Percentiles rank a stretch among this genome's conserved stretches.
Conservation (phyloP, 2,329 filamentous ascomycete species). For the Cytospora leucostoma region DNA sequence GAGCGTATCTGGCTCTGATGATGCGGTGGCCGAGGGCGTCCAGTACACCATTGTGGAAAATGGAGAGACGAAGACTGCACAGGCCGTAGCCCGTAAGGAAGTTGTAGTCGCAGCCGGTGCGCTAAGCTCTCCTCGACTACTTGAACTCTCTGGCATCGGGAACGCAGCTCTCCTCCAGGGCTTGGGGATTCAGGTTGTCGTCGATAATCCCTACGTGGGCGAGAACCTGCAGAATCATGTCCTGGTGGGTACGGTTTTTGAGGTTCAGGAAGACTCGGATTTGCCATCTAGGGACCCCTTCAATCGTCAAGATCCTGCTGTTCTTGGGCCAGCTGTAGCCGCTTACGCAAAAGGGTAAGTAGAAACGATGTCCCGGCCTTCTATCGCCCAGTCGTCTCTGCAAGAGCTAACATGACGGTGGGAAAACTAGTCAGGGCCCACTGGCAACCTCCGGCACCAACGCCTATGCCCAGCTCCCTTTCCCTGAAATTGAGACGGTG, state of each 20-base stretch:
- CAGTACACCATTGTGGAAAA: conserved; percentile 16
- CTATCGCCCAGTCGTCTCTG: too few species aligned
- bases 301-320: neutral
- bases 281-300: neutral
- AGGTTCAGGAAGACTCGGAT: conserved; percentile 31
- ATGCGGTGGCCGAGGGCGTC: conserved; percentile 17
- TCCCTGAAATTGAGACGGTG: neutral
- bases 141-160: conserved; percentile 31
- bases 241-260: conserved; percentile 30
- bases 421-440: neutral
- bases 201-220: conserved; percentile 42
- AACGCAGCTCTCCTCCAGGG: conserved; percentile 40
- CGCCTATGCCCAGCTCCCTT: neutral
- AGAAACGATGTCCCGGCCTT: too few species aligned
- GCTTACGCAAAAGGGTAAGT: neutral
- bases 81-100: conserved; percentile 20
- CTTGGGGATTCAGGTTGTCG: conserved; percentile 31
- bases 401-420: neutral
- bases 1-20: neutral
- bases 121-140: conserved; percentile 31
- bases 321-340: neutral
- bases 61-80: conserved; percentile 22
- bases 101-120: conserved; percentile 39
- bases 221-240: conserved; percentile 43
- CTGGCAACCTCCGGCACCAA: neutral